Conservation (phyloP, 1,284 basidiomycete genomes). For the Boletus albobrunnescens region DNA sequence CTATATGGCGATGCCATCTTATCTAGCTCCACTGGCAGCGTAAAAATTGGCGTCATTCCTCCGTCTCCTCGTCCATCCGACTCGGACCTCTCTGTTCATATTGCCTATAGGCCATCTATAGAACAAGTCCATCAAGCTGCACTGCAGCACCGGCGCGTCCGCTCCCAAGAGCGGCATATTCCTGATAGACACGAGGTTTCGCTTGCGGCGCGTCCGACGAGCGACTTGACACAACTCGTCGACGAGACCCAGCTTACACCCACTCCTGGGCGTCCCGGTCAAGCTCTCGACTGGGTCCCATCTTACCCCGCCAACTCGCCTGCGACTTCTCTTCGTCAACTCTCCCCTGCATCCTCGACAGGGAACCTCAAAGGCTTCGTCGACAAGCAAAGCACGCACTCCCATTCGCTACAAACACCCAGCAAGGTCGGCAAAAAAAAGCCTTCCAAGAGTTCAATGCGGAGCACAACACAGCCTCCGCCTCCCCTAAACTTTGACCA, state of each 20-base stretch:
- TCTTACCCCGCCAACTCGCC: constrained; percentile 18
- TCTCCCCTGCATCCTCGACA: constrained; percentile 37
- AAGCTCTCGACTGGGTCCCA: constrained; percentile 21
- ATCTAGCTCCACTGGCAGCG: constrained; percentile 27
- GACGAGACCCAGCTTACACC: constrained; percentile 32
- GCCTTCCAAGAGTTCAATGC: constrained; percentile 28
- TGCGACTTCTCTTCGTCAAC: constrained; percentile 23
- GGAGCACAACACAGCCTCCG: constrained; percentile 27
- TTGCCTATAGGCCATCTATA: constrained; percentile 9
- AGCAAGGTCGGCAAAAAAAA: constrained; percentile 11
- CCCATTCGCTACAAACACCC: constrained; percentile 3
- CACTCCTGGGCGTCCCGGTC: constrained; percentile 21
- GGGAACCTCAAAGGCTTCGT: constrained; percentile 38
- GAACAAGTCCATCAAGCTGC: constrained; percentile 21
- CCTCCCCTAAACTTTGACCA: constrained; percentile 27
- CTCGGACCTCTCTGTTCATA: constrained; percentile 16
- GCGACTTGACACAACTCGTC: constrained; percentile 17
- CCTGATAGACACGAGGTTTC: constrained; percentile 32
- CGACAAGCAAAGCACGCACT: constrained; percentile 13
- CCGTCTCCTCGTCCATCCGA: constrained; percentile 24
- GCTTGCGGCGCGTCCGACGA: constrained; percentile 31
- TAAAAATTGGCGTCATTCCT: constrained; percentile 31
- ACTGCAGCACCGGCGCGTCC: constrained; percentile 28
- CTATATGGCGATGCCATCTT: constrained; percentile 12
- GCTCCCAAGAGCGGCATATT: constrained; percentile 31